phyloP scores from a whole-genome alignment of 441 rosid genomes.

The Populus hybrid region DNA sequence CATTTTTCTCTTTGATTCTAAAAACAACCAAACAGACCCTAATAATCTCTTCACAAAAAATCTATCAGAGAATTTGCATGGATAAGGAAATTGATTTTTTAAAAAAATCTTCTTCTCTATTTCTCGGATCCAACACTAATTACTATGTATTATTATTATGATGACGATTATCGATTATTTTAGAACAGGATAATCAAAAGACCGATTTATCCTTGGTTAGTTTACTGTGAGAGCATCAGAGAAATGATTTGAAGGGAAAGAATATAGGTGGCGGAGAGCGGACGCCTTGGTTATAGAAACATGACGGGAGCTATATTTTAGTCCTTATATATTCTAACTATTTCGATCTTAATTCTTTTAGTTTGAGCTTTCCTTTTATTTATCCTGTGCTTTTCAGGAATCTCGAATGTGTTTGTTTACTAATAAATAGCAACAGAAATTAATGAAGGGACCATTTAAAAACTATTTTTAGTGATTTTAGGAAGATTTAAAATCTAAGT shows the following conservation, averaged over 20 bases:
- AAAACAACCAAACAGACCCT: not conserved
- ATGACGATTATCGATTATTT: not conserved
- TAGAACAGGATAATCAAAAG: not conserved
- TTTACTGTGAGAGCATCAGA: not conserved
- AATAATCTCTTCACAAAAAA: not conserved
- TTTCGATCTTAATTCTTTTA: not conserved
- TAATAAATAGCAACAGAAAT: not conserved
- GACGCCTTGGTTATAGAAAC: not conserved
- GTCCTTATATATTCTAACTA: not conserved
- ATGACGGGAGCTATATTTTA: no score
- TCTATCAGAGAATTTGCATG: not conserved
- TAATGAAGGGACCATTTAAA: not conserved
- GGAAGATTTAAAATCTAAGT: no score
- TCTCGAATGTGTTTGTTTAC: not conserved
- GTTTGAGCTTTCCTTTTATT: not conserved
- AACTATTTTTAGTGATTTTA: no score
- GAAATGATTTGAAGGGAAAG: not conserved
- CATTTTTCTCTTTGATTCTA: slow-evolving; percentile 6
- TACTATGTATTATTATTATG: not conserved
- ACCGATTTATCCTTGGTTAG: not conserved
- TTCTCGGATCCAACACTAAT: slow-evolving; percentile 7
- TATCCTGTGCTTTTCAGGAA: not conserved
- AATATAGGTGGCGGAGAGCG: not conserved
- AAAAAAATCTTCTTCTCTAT: not conserved
- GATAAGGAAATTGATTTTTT: not conserved